phyloP scores from a whole-genome alignment of 2,329 filamentous ascomycete species.

The Diplodia mutila region DNA sequence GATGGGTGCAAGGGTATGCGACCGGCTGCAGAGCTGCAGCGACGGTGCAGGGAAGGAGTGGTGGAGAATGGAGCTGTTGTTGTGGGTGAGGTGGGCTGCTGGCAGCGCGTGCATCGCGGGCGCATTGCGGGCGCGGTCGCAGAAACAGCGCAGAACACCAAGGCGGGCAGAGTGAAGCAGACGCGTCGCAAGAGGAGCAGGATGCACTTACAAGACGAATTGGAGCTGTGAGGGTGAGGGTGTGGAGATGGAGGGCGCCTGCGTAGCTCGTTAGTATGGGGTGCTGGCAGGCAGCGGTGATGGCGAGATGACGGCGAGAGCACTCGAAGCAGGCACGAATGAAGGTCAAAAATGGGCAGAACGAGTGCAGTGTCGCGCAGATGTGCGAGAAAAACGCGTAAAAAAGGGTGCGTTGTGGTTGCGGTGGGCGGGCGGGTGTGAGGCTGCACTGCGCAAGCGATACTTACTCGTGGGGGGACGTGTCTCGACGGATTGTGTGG shows the following conservation, averaged over 20 bases:
- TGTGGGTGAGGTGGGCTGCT: neutral
- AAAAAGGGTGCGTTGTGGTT: constrained; percentile 36
- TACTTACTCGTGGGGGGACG: constrained; percentile 24
- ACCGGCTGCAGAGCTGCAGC: constrained; percentile 9
- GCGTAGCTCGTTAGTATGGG: constrained; percentile 7
- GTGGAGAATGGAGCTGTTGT: constrained; percentile 7
- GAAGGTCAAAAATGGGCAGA: constrained; percentile 27
- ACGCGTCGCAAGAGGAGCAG: constrained; percentile 9
- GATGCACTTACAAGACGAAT: constrained; percentile 32
- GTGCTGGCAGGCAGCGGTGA: constrained; percentile 9
- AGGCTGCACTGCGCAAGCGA: constrained; percentile 24
- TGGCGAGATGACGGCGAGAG: constrained; percentile 18
- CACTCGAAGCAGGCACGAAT: constrained; percentile 37
- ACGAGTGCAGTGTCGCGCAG: constrained; percentile 30
- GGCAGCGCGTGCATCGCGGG: constrained; percentile 18
- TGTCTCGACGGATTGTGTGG: constrained; percentile 25
- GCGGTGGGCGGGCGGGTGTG: constrained; percentile 33
- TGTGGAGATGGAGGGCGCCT: constrained; percentile 10
- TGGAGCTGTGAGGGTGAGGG: constrained; percentile 29
- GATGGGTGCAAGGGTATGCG: constrained; percentile 1
- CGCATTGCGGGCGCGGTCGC: constrained; percentile 25
- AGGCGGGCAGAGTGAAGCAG: neutral
- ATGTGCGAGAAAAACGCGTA: constrained; percentile 29
- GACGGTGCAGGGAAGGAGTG: neutral
- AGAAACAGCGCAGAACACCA: constrained; percentile 24